Evolutionary conservation across 306 rosid species (phyloP), one percentile per base, ranked within the genome.

Genomic region (Luffa aegyptiaca): DNA sequence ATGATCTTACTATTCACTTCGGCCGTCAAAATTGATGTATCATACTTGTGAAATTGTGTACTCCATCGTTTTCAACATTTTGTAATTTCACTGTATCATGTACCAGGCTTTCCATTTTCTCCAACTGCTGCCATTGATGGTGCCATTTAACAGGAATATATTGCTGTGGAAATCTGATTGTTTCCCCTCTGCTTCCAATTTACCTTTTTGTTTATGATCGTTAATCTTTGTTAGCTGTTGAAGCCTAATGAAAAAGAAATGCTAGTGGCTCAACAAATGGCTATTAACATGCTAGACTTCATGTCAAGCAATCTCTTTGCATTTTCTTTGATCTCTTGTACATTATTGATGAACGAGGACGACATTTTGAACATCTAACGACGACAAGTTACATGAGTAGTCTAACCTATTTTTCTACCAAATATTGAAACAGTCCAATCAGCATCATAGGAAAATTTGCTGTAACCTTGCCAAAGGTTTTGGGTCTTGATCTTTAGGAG

Each of bases 1-100:
- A 93, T 75, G 97, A 95, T 87, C 92, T 93, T 66, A 80, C 77
- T 21, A 83, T 93, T 81, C 71, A 57, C 80, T 86, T 88, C 76
- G 86, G 90, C 76, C 82, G 56, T 48, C 82, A 35, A 62, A 81
- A 55, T 20, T 76, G 56, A 42, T 37, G 83, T 66, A 77, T 11
- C 5, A 39, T 74, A 75, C n/a, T n/a, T 42, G 59, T 49, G 42
- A 73, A 74, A 36, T 18, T 75, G 5, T 53, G 20, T 33, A 36
- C 20, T 4, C 18, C 35, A 4, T 53, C 5, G 46, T 52, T 37
- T 53, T 51, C 35, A 36, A 35, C 49, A 53, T 5, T 39, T 71
- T 52, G 39, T 72, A 51, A 72, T 21, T 72, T 21, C 42, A 72
- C 77, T 72, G 77, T 72, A 72, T 5, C 36, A n/a, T 17, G 76